A percentile compares a stretch with the other conserved stretches of the same genome.
Conservation (phyloP, 2,329 filamentous ascomycete genomes). For the Fusarium sp. region DNA sequence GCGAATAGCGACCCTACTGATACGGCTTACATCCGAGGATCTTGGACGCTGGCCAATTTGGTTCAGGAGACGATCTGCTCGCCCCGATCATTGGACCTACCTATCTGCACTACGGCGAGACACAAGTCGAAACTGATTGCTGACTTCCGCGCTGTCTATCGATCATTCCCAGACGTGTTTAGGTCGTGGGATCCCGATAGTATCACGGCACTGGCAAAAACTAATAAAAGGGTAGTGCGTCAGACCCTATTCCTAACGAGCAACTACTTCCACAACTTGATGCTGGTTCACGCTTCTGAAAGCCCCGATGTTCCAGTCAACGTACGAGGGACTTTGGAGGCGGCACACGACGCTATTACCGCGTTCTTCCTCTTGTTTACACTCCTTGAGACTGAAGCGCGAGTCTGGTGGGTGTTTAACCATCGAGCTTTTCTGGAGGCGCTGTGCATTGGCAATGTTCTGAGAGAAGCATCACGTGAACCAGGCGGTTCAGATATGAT, state of each 20-base stretch:
- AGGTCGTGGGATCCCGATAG: slow-evolving; percentile 77
- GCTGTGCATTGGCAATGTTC: slow-evolving; percentile 75
- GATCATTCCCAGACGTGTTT: slow-evolving; percentile 80
- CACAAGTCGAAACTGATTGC: slow-evolving; percentile 80
- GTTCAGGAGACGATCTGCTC: slow-evolving; percentile 84
- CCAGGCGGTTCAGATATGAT: slow-evolving; percentile 63
- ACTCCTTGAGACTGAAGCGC: slow-evolving; percentile 79
- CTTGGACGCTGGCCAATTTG: slow-evolving; percentile 84
- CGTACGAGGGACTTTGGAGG: slow-evolving; percentile 79
- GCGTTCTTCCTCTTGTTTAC: slow-evolving; percentile 82
- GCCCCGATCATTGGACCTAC: slow-evolving; percentile 80
- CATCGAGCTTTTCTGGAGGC: slow-evolving; percentile 86
- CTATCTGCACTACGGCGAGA: slow-evolving; percentile 77
- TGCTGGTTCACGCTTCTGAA: slow-evolving; percentile 83
- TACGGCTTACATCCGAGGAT: slow-evolving; percentile 80
- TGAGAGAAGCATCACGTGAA: slow-evolving; percentile 67
- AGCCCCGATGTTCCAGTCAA: slow-evolving; percentile 76
- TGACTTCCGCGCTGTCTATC: slow-evolving; percentile 80
- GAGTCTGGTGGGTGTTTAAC: slow-evolving; percentile 90
- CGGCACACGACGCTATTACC: slow-evolving; percentile 81
- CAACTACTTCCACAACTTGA: slow-evolving; percentile 87
- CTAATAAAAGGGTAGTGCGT: slow-evolving; percentile 76
- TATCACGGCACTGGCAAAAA: slow-evolving; percentile 70
- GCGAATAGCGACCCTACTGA: slow-evolving; percentile 76
- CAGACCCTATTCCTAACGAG: slow-evolving; percentile 86